These are phyloP conservation scores for Adansonia grandidieri DNA, from an alignment of 441 rosid genomes.

Conservation along the genomic window DNA sequence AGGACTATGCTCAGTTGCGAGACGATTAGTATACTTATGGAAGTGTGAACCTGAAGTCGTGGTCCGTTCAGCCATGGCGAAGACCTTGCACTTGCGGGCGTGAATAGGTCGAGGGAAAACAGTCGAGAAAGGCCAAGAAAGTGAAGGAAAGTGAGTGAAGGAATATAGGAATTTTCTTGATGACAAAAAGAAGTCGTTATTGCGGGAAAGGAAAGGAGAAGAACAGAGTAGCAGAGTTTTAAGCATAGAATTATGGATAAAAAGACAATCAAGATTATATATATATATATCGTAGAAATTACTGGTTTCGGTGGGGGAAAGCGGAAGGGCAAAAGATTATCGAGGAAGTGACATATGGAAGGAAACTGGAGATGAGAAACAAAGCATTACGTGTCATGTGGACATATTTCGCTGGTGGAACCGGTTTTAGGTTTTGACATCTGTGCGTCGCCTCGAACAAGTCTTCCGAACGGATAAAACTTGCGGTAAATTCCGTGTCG, in stretches of 20 bases:
- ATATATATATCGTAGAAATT: neutral
- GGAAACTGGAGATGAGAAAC: neutral
- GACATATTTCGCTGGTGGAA: neutral
- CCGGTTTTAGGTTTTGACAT: neutral
- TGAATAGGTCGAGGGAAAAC: slow-evolving; percentile 48
- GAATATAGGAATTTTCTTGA: slow-evolving; percentile 29
- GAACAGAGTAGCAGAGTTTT: slow-evolving; percentile 32
- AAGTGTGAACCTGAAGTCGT: slow-evolving; percentile 45
- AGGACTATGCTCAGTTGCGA: slow-evolving; percentile 90
- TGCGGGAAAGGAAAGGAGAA: slow-evolving; percentile 30
- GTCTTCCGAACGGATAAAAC: neutral
- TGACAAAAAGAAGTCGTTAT: slow-evolving; percentile 26
- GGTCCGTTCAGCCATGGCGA: slow-evolving; percentile 67
- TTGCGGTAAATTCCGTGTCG: too few species aligned
- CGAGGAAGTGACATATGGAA: slow-evolving; percentile 24
- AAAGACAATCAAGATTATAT: neutral
- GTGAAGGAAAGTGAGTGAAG: slow-evolving; percentile 21
- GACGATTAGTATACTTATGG: slow-evolving; percentile 65
- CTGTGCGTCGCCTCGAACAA: neutral
- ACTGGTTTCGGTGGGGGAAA: neutral
- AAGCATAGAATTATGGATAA: slow-evolving; percentile 36
- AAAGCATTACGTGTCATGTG: neutral
- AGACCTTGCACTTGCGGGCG: slow-evolving; percentile 36
- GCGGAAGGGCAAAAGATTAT: neutral
- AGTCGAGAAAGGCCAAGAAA: slow-evolving; percentile 34